Evolutionary conservation across 108 stramenopile genomes (phyloP).

Genomic region (Bacterosira constricta): DNA sequence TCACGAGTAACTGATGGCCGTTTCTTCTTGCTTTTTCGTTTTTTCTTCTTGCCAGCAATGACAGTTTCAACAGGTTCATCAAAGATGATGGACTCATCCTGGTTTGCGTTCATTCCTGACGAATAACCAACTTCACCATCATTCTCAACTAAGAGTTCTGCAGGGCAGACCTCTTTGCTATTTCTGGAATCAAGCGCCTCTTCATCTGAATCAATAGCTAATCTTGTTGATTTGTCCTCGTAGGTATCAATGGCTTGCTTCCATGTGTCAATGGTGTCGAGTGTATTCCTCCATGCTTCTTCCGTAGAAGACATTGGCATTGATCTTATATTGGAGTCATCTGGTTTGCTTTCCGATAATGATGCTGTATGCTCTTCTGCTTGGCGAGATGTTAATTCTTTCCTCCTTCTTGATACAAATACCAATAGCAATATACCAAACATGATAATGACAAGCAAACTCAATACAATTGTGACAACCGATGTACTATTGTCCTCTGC

Average conservation of each 20-base stretch:
- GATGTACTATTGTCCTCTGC: background rate
- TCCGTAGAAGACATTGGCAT: background rate
- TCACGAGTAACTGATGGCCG: background rate
- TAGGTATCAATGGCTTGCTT: conserved; percentile 18
- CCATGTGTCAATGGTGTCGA: conserved; percentile 14
- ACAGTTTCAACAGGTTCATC: background rate
- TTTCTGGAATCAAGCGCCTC: background rate
- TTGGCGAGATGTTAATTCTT: background rate
- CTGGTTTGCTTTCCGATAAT: too few species aligned
- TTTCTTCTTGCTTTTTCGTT: background rate
- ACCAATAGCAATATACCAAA: background rate
- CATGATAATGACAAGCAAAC: conserved; percentile 4
- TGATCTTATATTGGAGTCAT: too few species aligned
- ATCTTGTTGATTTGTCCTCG: background rate
- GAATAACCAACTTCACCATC: background rate
- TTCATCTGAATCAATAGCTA: background rate
- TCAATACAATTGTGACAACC: conserved; percentile 18
- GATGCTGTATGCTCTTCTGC: too few species aligned
- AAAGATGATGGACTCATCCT: background rate
- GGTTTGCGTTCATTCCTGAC: background rate
- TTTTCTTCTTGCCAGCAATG: background rate
- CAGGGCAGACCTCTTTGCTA: too few species aligned
- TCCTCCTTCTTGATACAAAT: conserved; percentile 1
- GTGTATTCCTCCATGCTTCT: conserved; percentile 21
- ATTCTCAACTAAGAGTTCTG: background rate